Conservation (phyloP, 345 rosid genomes). For the Syzygium jambos region DNA sequence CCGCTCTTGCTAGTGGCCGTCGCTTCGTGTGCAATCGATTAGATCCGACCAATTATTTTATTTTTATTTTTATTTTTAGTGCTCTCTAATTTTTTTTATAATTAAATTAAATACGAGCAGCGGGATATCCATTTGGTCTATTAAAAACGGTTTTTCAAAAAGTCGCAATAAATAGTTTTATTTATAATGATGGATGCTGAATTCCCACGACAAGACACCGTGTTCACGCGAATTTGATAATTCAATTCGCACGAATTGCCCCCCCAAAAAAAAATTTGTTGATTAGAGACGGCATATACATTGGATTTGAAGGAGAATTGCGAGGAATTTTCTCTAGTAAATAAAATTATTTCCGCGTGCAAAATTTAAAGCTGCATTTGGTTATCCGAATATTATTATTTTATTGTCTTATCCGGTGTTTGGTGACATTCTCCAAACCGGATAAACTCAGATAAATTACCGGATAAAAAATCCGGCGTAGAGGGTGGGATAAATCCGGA, state of each 20-base stretch:
- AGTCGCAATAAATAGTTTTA: not conserved
- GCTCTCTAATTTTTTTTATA: not conserved
- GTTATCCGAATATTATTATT: no score
- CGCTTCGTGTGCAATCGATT: not conserved
- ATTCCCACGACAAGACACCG: not conserved
- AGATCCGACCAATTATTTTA: not conserved
- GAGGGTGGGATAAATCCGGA: not conserved
- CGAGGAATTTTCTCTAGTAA: not conserved
- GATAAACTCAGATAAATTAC: no score
- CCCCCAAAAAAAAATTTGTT: no score
- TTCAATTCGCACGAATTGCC: not conserved
- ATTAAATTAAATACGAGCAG: not conserved
- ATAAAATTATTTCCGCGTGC: not conserved
- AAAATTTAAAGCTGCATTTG: not conserved
- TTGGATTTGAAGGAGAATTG: not conserved
- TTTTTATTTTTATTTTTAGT: not conserved
- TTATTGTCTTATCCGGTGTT: accelerated
- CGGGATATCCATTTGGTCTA: not conserved
- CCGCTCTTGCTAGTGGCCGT: not conserved
- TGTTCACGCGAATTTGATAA: not conserved
- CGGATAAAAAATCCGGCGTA: no score
- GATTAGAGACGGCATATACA: no score
- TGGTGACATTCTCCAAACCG: not conserved
- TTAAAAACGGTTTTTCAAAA: not conserved
- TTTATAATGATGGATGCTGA: not conserved